Conservation (phyloP, 176 grass and related monocot genomes). For the Triticum aestivum region IWGSC_CS_RefSeq_v2.1 NC_057813.1:732784489-732784988, state of each 20-base stretch:
- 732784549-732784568: too few species aligned
- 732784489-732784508: too few species aligned
- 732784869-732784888: not conserved
- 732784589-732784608: too few species aligned
- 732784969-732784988: not conserved
- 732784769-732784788: not conserved
- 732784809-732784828: not conserved
- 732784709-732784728: not conserved
- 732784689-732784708: not conserved
- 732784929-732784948: not conserved
- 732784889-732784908: not conserved
- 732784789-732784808: not conserved
- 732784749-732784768: not conserved
- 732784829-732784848: not conserved
- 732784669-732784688: not conserved
- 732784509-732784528: too few species aligned
- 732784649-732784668: too few species aligned
- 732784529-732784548: too few species aligned
- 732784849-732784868: not conserved
- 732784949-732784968: not conserved
- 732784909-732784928: not conserved
- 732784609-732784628: too few species aligned
- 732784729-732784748: not conserved
- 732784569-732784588: too few species aligned
- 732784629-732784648: too few species aligned